Evolutionary conservation across 768 basidiomycete genomes (phyloP).

Genomic region (Tephrocybe sp.): DNA sequence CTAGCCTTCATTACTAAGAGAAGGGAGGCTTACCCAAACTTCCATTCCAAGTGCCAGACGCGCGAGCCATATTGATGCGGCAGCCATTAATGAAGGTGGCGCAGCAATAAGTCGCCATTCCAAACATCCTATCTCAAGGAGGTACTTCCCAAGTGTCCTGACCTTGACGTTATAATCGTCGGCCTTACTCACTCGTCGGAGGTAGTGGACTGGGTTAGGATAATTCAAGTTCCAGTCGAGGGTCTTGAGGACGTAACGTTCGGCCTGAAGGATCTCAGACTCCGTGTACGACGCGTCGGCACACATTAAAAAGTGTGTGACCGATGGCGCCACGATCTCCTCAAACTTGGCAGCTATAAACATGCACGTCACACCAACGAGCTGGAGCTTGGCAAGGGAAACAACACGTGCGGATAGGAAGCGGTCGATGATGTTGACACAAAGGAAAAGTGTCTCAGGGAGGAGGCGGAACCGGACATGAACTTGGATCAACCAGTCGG

Average conservation of each 20-base stretch:
- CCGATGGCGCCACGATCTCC: conserved; percentile 89
- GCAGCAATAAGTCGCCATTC: conserved; percentile 83
- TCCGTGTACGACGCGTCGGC: conserved; percentile 89
- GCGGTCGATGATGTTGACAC: conserved; percentile 88
- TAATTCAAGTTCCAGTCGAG: conserved; percentile 91
- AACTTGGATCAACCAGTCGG: conserved; percentile 96
- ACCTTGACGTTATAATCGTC: conserved; percentile 94
- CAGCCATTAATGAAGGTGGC: conserved; percentile 84
- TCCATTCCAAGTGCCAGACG: conserved; percentile 76
- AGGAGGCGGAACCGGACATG: conserved; percentile 90
- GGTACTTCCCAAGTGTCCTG: conserved; percentile 89
- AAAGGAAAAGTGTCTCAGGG: conserved; percentile 93
- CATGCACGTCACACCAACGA: conserved; percentile 92
- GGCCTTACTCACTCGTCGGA: conserved; percentile 91
- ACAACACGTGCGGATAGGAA: conserved; percentile 77
- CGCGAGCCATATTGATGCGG: conserved; percentile 88
- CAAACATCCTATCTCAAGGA: conserved; percentile 87
- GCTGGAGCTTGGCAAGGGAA: conserved; percentile 89
- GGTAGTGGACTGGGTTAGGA: conserved; percentile 92
- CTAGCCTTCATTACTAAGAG: background rate
- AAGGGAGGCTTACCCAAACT: conserved; percentile 71
- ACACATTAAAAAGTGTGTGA: conserved; percentile 83
- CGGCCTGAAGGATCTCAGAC: conserved; percentile 61
- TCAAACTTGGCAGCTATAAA: conserved; percentile 96
- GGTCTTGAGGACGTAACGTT: conserved; percentile 90